Percentiles rank a stretch among this genome's conserved stretches.
These are phyloP conservation scores for Talaromyces sp. DNA, from an alignment of 2,329 filamentous ascomycete species.

Conservation along the genomic window DNA sequence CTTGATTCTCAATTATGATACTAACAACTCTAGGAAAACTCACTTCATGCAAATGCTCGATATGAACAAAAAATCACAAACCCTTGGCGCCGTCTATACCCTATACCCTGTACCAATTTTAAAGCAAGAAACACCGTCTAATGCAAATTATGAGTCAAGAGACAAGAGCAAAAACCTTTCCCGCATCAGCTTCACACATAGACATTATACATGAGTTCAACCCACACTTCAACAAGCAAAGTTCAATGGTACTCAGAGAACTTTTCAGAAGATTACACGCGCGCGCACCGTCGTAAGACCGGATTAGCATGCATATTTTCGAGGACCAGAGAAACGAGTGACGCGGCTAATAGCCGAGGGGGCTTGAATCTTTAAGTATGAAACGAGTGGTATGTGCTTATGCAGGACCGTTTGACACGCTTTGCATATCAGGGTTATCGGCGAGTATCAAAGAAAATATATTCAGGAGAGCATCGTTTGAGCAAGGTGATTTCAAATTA, in stretches of 20 bases:
- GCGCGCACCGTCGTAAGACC: background rate
- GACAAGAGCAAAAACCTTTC: background rate
- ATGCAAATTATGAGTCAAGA: constrained; percentile 5
- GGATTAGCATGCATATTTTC: background rate
- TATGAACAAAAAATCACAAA: background rate
- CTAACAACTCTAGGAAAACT: background rate
- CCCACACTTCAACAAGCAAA: background rate
- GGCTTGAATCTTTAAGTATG: constrained; percentile 1
- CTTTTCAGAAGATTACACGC: background rate
- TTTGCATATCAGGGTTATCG: background rate
- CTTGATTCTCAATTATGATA: background rate
- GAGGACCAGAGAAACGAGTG: constrained; percentile 2
- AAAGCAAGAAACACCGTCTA: constrained; percentile 3
- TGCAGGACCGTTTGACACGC: constrained; percentile 4
- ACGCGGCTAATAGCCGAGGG: constrained; percentile 6
- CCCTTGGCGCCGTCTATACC: constrained; percentile 9
- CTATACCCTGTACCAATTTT: background rate
- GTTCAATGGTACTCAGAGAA: background rate
- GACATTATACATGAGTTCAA: background rate
- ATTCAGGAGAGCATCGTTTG: background rate
- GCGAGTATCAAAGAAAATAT: background rate
- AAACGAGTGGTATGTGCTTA: constrained; percentile 10
- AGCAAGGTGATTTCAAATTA: background rate
- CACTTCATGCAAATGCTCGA: background rate
- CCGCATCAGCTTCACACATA: background rate